Conservation (phyloP, 768 basidiomycete genomes). For the Boletus rubropictus region DNA sequence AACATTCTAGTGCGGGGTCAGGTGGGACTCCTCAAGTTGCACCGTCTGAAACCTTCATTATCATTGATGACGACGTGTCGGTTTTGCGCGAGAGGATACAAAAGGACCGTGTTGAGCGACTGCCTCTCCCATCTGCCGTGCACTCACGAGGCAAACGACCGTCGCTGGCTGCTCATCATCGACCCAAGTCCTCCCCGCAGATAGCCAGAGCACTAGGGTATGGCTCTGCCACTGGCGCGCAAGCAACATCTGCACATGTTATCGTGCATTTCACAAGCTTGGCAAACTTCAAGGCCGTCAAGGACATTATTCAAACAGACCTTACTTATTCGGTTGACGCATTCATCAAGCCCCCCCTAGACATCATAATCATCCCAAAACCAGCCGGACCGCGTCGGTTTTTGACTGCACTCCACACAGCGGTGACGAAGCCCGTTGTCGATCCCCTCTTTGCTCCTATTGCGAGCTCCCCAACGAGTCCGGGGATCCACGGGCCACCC, state of each 20-base stretch:
- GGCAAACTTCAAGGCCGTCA: constrained; percentile 80
- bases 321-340: constrained; percentile 41
- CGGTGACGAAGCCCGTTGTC: constrained; percentile 76
- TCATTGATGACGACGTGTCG: constrained; percentile 89
- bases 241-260: constrained; percentile 32
- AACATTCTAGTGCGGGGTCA: constrained; percentile 11
- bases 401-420: constrained; percentile 87
- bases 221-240: constrained; percentile 24
- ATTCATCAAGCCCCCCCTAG: constrained; percentile 53
- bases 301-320: constrained; percentile 71
- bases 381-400: constrained; percentile 93
- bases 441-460: constrained; percentile 94
- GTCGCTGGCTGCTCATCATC: constrained; percentile 57
- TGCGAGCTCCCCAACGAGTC: constrained; percentile 83
- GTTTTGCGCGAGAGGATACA: constrained; percentile 72
- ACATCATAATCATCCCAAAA: constrained; percentile 96
- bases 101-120: constrained; percentile 55
- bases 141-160: constrained; percentile 56
- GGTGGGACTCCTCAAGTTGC: constrained; percentile 24
- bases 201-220: constrained; percentile 53
- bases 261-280: constrained; percentile 91
- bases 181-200: constrained; percentile 78
- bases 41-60: constrained; percentile 55
- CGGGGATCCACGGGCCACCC: constrained; percentile 49
- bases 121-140: constrained; percentile 32